phyloP scores from a whole-genome alignment of 176 grass and related monocot species.

The Zoysia pacifica region DNA sequence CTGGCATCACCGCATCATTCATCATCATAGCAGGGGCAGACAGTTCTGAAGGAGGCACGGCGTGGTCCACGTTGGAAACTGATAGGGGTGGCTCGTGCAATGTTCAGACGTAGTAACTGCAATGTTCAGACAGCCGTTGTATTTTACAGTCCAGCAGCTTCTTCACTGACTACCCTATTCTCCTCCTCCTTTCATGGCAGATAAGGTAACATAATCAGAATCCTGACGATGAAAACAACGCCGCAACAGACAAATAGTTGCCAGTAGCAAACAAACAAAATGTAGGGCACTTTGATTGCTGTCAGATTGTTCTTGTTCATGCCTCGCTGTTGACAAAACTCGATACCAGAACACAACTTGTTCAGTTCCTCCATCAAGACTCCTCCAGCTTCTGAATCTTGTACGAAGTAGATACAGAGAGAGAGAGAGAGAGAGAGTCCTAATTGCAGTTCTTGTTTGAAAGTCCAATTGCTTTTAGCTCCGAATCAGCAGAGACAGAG shows the following conservation, averaged over 20 bases:
- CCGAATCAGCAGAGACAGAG: slow-evolving; percentile 36
- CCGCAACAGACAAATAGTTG: background rate
- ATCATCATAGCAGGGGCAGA: background rate
- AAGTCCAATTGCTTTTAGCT: background rate
- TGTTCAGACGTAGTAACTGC: too few species aligned
- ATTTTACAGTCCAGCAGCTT: background rate
- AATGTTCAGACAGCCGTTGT: too few species aligned
- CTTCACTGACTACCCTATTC: background rate
- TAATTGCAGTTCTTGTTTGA: slow-evolving; percentile 10
- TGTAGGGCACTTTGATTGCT: too few species aligned
- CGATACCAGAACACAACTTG: background rate
- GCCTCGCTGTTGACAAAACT: background rate
- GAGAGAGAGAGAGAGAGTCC: background rate
- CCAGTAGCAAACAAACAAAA: background rate
- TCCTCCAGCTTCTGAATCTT: background rate
- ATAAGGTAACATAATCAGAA: background rate
- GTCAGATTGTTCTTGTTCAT: background rate
- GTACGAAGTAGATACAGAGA: background rate
- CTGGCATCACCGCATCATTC: background rate
- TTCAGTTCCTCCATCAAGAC: background rate
- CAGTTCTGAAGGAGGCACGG: background rate
- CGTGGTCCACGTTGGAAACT: slow-evolving; percentile 21
- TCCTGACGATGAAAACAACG: slow-evolving; percentile 9
- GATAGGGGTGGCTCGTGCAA: background rate
- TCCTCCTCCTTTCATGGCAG: background rate